Base-by-base conservation (phyloP, 306 rosid genomes). In the Inga laurina region DNA sequence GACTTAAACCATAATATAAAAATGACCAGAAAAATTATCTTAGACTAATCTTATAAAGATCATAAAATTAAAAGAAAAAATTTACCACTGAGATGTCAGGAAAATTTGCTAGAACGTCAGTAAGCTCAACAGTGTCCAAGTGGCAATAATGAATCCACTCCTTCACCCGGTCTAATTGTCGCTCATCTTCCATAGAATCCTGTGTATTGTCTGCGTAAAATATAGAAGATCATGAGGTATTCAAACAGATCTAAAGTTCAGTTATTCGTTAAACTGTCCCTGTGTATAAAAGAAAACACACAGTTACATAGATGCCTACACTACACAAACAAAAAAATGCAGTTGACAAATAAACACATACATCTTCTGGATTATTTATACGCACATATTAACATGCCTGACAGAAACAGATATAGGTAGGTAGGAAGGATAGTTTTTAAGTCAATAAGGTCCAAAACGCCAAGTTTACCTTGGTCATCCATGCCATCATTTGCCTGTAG, bases 61-160 rank as follows among this genome's bases (percentile, higher is more conserved):
- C 49, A 45, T 39, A 73, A 70, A n/a, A 84, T 44, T 22, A 43
- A 75, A 80, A 82, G 54, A 81, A 84, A 57, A 81, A 64, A 79
- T 3, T 73, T 90, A 89, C 99, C 93, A 90, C 84, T 81, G 98
- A 93, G 88, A 96, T 90, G 86, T 96, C 97, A 7, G 98, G 97
- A 82, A 96, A 96, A 80, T 90, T 90, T 27, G 98, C 93, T 24
- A 92, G 91, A 81, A 96, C 82, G 34, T 96, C 97, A 79, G 90
- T 88, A 76, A 96, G 88, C 76, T 90, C 92, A 81, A 92, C 78
- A 65, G 91, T 81, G 82, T 92, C 97, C 69, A 86, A 75, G 89
- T 89, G 95, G 54, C 88, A 73, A 65, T 81, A 34, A 74, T 72
- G 87, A 84, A 96, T 92, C 99, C 98, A 92, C 71, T 94, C 97